Conservation (phyloP, 208 protist genomes). For the Leptomonas seymouri region DNA sequence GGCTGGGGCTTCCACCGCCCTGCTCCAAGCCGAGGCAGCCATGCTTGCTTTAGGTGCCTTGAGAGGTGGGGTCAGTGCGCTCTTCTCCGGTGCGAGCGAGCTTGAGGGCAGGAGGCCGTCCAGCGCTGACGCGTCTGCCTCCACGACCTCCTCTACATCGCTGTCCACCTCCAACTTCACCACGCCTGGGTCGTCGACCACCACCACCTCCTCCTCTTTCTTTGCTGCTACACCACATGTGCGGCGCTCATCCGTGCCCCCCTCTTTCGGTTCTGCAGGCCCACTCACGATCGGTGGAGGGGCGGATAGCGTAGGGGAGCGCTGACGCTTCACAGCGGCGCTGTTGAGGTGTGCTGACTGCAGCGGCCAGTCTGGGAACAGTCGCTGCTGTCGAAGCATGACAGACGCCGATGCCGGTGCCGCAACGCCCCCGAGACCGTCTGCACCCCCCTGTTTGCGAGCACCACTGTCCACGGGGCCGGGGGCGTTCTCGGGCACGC, state of each 20-base stretch:
- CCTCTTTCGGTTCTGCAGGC: neutral
- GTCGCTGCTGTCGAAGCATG: conserved; percentile 17
- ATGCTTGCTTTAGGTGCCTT: conserved; percentile 11
- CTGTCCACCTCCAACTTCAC: conserved; percentile 8
- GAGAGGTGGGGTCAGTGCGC: neutral
- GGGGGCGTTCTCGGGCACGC: neutral
- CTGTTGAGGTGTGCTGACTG: neutral
- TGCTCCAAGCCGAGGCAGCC: neutral
- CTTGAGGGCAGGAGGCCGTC: neutral
- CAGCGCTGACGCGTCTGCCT: neutral
- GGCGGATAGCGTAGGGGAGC: neutral
- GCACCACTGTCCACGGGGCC: neutral
- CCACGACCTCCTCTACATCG: conserved; percentile 1
- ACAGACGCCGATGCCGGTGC: neutral
- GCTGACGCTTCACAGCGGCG: neutral
- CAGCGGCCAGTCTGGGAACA: conserved; percentile 16
- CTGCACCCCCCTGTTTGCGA: too few species aligned
- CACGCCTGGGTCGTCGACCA: conserved; percentile 6
- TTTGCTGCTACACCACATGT: neutral
- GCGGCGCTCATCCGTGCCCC: neutral
- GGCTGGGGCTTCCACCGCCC: neutral
- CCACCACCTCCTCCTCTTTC: neutral
- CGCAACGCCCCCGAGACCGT: neutral
- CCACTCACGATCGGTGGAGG: neutral
- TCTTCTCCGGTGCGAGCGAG: too few species aligned